Conservation (phyloP, 768 basidiomycete genomes). For the Boletus eberwhitei region DNA sequence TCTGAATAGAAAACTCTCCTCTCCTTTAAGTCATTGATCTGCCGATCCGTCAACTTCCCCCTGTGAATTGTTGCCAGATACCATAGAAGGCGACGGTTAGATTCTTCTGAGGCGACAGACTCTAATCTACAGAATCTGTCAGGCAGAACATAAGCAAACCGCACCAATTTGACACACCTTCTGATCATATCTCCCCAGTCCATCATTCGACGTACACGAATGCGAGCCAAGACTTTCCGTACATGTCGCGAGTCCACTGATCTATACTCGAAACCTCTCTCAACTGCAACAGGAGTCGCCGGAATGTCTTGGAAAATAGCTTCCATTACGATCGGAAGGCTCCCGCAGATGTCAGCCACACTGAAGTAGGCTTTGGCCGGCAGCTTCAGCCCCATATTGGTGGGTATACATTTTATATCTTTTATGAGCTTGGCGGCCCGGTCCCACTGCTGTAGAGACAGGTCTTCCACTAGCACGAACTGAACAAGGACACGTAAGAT, state of each 20-base stretch:
- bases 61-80: conserved; percentile 58
- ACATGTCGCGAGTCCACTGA: not conserved
- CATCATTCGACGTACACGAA: conserved; percentile 36
- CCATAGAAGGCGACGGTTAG: conserved; percentile 33
- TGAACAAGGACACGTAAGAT: conserved; percentile 60
- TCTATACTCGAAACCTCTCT: not conserved
- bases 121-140: conserved; percentile 8
- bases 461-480: conserved; percentile 67
- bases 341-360: conserved; percentile 73
- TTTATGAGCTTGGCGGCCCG: conserved; percentile 49
- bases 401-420: conserved; percentile 63
- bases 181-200: conserved; percentile 6
- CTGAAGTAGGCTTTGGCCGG: conserved; percentile 78
- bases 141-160: conserved; percentile 34
- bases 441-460: conserved; percentile 51
- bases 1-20: conserved; percentile 10
- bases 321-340: conserved; percentile 7
- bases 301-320: not conserved
- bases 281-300: not conserved
- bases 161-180: conserved; percentile 36
- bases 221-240: not conserved
- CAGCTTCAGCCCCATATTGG: conserved; percentile 63
- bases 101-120: conserved; percentile 5
- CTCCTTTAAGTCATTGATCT: not conserved
- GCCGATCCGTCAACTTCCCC: not conserved